Conservation (phyloP, 176 grass and related monocot genomes). For the Phoenix roebelenii region DNA sequence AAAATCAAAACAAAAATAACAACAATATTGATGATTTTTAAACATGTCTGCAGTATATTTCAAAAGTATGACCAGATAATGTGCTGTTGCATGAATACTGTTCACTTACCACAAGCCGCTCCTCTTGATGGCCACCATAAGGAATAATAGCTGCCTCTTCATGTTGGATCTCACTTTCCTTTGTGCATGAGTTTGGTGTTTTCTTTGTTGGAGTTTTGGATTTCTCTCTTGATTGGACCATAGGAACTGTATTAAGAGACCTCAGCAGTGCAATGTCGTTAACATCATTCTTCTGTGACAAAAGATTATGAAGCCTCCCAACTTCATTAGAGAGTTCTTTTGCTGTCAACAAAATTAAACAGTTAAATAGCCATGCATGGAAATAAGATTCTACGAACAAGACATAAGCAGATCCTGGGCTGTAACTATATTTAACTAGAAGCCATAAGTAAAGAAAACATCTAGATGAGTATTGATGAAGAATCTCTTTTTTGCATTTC, state of each 20-base stretch:
- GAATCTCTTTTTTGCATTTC: no score
- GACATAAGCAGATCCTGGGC: background rate
- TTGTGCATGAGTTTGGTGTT: constrained; percentile 11
- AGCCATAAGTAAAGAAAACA: background rate
- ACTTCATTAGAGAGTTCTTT: constrained; percentile 48
- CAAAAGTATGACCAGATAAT: no score
- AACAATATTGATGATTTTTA: constrained; percentile 2
- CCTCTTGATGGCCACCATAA: constrained; percentile 11
- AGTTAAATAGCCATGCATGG: background rate
- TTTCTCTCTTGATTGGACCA: constrained; percentile 3
- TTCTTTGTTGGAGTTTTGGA: constrained; percentile 9
- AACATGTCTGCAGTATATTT: no score
- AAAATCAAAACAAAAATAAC: constrained; percentile 17
- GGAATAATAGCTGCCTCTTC: constrained; percentile 4
- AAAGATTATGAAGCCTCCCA: constrained; percentile 34
- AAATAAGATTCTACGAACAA: background rate
- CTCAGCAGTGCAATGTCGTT: background rate
- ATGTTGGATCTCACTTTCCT: background rate
- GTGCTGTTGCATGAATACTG: no score
- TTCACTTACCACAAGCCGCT: constrained; percentile 21
- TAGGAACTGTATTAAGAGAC: constrained; percentile 7
- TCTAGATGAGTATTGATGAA: background rate
- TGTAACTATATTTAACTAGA: background rate
- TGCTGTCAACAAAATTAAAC: constrained; percentile 26
- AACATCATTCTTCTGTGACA: constrained; percentile 36